phyloP scores from a whole-genome alignment of 2,329 filamentous ascomycete genomes.

The Fusarium tjaetaba region DNA sequence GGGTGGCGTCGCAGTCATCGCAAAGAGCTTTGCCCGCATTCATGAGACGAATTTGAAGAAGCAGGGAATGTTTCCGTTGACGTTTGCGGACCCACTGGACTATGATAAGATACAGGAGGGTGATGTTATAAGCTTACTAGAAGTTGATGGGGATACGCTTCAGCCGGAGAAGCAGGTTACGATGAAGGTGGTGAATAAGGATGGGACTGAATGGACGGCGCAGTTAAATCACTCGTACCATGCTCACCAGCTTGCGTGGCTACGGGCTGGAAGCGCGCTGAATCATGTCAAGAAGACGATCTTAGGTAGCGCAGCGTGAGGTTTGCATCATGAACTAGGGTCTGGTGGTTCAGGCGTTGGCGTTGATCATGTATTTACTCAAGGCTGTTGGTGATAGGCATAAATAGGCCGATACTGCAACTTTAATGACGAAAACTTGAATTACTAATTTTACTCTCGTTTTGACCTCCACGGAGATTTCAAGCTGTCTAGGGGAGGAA shows the following conservation, averaged over 20 bases:
- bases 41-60: slow-evolving; percentile 96
- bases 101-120: slow-evolving; percentile 73
- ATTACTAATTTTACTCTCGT: neutral
- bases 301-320: neutral
- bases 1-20: slow-evolving; percentile 83
- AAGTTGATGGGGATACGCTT: slow-evolving; percentile 13
- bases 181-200: slow-evolving; percentile 4
- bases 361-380: too few relatives aligned
- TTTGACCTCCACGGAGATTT: neutral
- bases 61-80: slow-evolving; percentile 67
- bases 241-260: slow-evolving; percentile 14
- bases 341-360: neutral
- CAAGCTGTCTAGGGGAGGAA: too few relatives aligned
- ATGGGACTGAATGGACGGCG: slow-evolving; percentile 13
- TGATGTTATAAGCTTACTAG: slow-evolving; percentile 7
- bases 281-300: slow-evolving; percentile 19
- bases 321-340: fast-evolving
- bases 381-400: neutral
- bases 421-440: fast-evolving
- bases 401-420: neutral
- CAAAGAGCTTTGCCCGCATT: slow-evolving; percentile 85
- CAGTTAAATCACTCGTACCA: slow-evolving; percentile 24
- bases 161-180: slow-evolving; percentile 10
- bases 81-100: slow-evolving; percentile 76
- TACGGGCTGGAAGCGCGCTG: slow-evolving; percentile 19